Conservation (phyloP, 768 basidiomycete genomes). For the Auriscalpium microsporum region DNA sequence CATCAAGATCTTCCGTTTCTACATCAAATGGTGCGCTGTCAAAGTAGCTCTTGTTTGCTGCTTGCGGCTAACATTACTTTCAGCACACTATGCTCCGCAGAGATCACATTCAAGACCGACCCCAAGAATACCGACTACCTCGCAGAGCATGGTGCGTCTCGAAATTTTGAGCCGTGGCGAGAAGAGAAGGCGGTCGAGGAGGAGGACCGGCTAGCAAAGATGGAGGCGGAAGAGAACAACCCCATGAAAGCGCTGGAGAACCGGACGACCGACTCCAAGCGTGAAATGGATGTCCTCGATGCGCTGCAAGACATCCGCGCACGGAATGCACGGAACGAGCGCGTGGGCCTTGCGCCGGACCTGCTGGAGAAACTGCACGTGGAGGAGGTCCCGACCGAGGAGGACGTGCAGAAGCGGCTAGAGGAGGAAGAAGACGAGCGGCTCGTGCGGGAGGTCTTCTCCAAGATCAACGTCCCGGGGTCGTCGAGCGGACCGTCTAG, state of each 20-base stretch:
- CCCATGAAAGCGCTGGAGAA: slow-evolving; percentile 97
- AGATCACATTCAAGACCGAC: slow-evolving; percentile 99
- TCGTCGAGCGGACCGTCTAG: slow-evolving; percentile 1
- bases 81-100: slow-evolving; percentile 91
- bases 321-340: slow-evolving; percentile 81
- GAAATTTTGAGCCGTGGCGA: slow-evolving; percentile 97
- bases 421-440: slow-evolving; percentile 91
- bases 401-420: slow-evolving; percentile 57
- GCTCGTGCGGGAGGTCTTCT: slow-evolving; percentile 80
- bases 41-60: slow-evolving; percentile 17
- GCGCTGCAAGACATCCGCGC: slow-evolving; percentile 89
- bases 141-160: slow-evolving; percentile 93
- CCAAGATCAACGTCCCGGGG: slow-evolving; percentile 48
- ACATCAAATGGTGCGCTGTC: slow-evolving; percentile 74
- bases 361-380: slow-evolving; percentile 50
- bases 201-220: slow-evolving; percentile 73
- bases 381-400: slow-evolving; percentile 71
- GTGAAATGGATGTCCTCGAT: slow-evolving; percentile 98
- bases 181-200: slow-evolving; percentile 73
- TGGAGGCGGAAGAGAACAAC: slow-evolving; percentile 91
- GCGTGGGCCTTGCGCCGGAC: slow-evolving; percentile 69
- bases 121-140: slow-evolving; percentile 93
- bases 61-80: slow-evolving; percentile 11
- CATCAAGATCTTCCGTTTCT: slow-evolving; percentile 93
- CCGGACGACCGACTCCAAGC: slow-evolving; percentile 83